A percentile compares a stretch with the other conserved stretches of the same genome.
Evolutionary conservation across 2,329 filamentous ascomycete species (phyloP).

Genomic region (Diaporthe caulivora): DNA sequence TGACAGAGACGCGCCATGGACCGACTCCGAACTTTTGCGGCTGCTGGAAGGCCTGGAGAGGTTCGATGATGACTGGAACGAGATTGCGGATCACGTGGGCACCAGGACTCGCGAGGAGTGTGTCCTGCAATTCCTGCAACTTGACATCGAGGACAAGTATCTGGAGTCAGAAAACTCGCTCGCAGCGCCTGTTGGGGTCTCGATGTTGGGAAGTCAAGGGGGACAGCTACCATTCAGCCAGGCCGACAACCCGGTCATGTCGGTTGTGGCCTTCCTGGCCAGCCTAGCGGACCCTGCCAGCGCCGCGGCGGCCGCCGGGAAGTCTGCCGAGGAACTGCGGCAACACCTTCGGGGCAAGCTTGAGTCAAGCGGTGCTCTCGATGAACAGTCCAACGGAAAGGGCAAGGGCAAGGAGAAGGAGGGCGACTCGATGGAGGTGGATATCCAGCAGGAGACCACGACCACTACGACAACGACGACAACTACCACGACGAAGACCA

Average conservation of each 20-base stretch:
- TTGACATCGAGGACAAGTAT: constrained; percentile 98
- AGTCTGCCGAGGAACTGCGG: constrained; percentile 88
- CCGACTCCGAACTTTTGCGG: constrained; percentile 88
- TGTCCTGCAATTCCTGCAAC: constrained; percentile 93
- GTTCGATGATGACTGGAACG: constrained; percentile 96
- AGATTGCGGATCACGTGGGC: constrained; percentile 91
- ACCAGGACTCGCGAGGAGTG: constrained; percentile 95
- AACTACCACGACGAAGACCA: constrained; percentile 59
- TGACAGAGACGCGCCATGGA: constrained; percentile 90
- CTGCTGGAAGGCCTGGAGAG: constrained; percentile 91
- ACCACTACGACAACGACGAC: constrained; percentile 65
- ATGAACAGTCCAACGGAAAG: constrained; percentile 65
- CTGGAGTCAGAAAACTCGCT: constrained; percentile 79
- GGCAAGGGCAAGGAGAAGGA: constrained; percentile 67
- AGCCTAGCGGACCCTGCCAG: constrained; percentile 90
- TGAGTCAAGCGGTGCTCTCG: constrained; percentile 62
- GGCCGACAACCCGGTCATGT: constrained; percentile 96
- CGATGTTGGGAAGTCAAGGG: constrained; percentile 77
- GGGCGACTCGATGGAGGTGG: constrained; percentile 74
- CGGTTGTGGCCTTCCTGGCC: constrained; percentile 93
- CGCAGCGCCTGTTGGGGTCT: constrained; percentile 68
- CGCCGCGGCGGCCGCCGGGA: constrained; percentile 89
- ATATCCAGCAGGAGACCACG: constrained; percentile 61
- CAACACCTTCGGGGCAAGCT: constrained; percentile 83
- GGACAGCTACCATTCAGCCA: constrained; percentile 91